These are phyloP conservation scores for Magnolia sinica DNA, from an alignment of 164 flowering plant genomes.

Conservation along the genomic window DNA sequence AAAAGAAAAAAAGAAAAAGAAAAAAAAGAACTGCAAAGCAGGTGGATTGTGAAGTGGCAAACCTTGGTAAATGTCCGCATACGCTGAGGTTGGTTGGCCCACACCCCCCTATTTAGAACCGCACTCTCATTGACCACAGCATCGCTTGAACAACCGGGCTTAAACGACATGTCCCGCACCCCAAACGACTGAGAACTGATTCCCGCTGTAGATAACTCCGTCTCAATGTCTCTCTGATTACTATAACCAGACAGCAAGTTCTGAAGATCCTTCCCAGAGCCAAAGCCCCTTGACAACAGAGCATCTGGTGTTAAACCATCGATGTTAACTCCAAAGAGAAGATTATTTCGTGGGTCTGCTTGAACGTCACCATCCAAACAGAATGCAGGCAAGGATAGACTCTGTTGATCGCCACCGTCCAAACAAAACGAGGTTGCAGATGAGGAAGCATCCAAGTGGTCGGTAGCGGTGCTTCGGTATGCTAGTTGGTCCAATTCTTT, in stretches of 20 bases:
- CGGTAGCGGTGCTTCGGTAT: slow-evolving; percentile 42
- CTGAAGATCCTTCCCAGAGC: slow-evolving; percentile 83
- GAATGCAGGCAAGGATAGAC: slow-evolving; percentile 49
- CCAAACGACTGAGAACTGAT: slow-evolving; percentile 87
- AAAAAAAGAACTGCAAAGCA: background rate
- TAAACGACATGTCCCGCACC: slow-evolving; percentile 70
- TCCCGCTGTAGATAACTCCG: slow-evolving; percentile 82
- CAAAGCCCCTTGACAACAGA: slow-evolving; percentile 72
- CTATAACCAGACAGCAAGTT: slow-evolving; percentile 71
- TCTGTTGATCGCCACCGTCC: slow-evolving; percentile 65
- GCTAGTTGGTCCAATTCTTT: slow-evolving; percentile 54
- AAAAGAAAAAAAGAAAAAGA: no score
- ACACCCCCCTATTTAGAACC: slow-evolving; percentile 49
- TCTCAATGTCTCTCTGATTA: slow-evolving; percentile 64
- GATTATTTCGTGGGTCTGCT: slow-evolving; percentile 55
- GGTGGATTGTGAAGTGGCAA: slow-evolving; percentile 8
- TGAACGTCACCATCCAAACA: slow-evolving; percentile 71
- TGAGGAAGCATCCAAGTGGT: slow-evolving; percentile 77
- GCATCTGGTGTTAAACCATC: slow-evolving; percentile 76
- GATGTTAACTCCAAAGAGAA: slow-evolving; percentile 53
- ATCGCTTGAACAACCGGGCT: slow-evolving; percentile 69
- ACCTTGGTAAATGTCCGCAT: slow-evolving; percentile 94
- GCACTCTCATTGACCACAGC: slow-evolving; percentile 58
- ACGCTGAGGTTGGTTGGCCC: slow-evolving; percentile 70
- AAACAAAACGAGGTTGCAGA: slow-evolving; percentile 82